These are phyloP conservation scores for Tolypocladium ophioglossoides DNA, from an alignment of 2,329 filamentous ascomycete species.

Conservation along the genomic window DNA sequence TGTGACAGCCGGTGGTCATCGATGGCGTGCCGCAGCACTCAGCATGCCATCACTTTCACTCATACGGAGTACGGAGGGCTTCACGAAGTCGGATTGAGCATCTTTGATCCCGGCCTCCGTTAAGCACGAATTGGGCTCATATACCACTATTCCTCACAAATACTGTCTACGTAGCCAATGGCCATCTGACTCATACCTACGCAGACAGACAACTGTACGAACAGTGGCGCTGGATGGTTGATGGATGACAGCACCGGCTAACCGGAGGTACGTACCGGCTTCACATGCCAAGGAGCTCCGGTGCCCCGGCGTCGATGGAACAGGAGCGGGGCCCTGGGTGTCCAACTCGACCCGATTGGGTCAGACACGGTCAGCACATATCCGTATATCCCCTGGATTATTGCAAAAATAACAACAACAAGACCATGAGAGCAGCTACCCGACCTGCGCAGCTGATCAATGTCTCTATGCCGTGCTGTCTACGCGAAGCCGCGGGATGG, in stretches of 20 bases:
- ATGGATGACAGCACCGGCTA: not conserved
- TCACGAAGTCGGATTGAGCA: too few relatives aligned
- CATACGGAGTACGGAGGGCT: not conserved
- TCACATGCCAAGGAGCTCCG: slow-evolving; percentile 21
- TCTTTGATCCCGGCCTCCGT: not conserved
- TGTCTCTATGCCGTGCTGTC: not conserved
- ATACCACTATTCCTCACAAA: not conserved
- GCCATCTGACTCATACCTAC: too few relatives aligned
- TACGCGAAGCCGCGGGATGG: too few relatives aligned
- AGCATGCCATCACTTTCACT: not conserved
- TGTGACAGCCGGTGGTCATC: not conserved
- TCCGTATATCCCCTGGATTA: not conserved
- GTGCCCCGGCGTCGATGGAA: slow-evolving; percentile 14
- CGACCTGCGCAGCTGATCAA: too few relatives aligned
- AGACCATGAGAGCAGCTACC: not conserved
- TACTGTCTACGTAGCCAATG: too few relatives aligned
- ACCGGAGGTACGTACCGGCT: slow-evolving; percentile 1
- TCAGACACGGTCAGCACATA: not conserved
- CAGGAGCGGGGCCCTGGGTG: slow-evolving; percentile 12
- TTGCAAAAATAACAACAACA: not conserved
- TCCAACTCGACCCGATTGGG: not conserved
- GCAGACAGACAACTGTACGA: too few relatives aligned
- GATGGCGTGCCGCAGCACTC: not conserved
- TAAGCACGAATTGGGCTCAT: not conserved
- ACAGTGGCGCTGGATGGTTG: too few relatives aligned